These are phyloP conservation scores for Croton setiger DNA, from an alignment of 441 rosid genomes.

Conservation along the genomic window DNA sequence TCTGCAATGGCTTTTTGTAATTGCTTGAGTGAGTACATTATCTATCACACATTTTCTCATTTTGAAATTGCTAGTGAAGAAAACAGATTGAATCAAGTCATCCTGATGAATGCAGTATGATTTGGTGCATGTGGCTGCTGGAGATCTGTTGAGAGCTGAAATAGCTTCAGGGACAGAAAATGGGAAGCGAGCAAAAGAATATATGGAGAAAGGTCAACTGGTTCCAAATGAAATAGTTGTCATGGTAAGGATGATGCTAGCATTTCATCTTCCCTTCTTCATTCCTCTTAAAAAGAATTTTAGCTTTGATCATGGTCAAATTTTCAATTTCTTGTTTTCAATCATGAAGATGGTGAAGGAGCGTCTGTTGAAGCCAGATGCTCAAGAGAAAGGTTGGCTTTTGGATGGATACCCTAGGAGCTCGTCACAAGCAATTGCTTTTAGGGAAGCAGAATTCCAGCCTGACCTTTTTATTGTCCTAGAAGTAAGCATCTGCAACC, in stretches of 20 bases:
- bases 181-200: conserved; percentile 74
- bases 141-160: conserved; percentile 83
- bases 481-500: conserved; percentile 47
- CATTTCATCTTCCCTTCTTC: neutral
- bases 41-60: conserved; percentile 25
- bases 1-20: conserved; percentile 1
- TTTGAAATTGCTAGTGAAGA: conserved; percentile 27
- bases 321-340: conserved; percentile 18
- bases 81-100: conserved; percentile 36
- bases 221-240: conserved; percentile 83
- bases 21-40: conserved; percentile 14
- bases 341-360: conserved; percentile 79
- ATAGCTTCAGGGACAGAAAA: conserved; percentile 79
- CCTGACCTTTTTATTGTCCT: conserved; percentile 84
- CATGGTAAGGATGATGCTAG: conserved; percentile 34
- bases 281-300: neutral
- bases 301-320: conserved; percentile 2
- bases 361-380: conserved; percentile 65
- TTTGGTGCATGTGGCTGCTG: conserved; percentile 91
- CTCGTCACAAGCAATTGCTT: conserved; percentile 80
- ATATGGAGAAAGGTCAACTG: conserved; percentile 80
- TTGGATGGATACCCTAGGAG: conserved; percentile 98
- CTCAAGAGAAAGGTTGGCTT: conserved; percentile 86
- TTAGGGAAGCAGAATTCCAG: conserved; percentile 55
- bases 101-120: conserved; percentile 68